phyloP scores from a whole-genome alignment of 2,329 filamentous ascomycete genomes.

The Aspergillus jensenii region DNA sequence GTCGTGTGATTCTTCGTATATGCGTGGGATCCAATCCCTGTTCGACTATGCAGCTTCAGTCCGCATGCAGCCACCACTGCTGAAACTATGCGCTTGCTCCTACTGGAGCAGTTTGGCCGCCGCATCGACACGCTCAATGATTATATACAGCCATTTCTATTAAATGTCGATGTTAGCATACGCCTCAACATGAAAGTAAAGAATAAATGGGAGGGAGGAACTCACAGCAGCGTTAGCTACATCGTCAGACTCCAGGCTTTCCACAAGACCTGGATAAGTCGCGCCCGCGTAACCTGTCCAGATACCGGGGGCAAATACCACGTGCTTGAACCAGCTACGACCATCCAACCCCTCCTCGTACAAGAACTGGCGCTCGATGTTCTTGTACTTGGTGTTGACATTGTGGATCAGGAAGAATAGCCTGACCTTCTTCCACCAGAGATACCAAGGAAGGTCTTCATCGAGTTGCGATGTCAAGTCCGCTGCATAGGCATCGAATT shows the following conservation, averaged over 20 bases:
- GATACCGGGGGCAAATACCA: conserved; percentile 85
- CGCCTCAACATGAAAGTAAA: neutral
- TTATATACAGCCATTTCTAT: conserved; percentile 45
- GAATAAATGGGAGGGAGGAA: conserved; percentile 15
- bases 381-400: conserved; percentile 80
- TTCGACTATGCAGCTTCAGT: neutral
- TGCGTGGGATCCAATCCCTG: conserved; percentile 1
- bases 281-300: conserved; percentile 89
- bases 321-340: conserved; percentile 88
- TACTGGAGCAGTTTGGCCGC: conserved; percentile 32
- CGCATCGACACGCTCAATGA: conserved; percentile 36
- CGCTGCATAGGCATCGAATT: conserved; percentile 54
- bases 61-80: neutral
- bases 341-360: conserved; percentile 74
- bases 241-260: conserved; percentile 57
- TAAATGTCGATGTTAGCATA: neutral
- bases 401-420: conserved; percentile 63
- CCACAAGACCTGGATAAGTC: conserved; percentile 64
- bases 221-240: conserved; percentile 52
- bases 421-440: conserved; percentile 66
- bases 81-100: neutral
- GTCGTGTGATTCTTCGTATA: conserved; percentile 6
- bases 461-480: conserved; percentile 50
- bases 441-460: conserved; percentile 72
- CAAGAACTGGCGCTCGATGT: conserved; percentile 76